Evolutionary conservation across 2,329 filamentous ascomycete species (phyloP).

Genomic region (Cladobotryum mycophilum): DNA sequence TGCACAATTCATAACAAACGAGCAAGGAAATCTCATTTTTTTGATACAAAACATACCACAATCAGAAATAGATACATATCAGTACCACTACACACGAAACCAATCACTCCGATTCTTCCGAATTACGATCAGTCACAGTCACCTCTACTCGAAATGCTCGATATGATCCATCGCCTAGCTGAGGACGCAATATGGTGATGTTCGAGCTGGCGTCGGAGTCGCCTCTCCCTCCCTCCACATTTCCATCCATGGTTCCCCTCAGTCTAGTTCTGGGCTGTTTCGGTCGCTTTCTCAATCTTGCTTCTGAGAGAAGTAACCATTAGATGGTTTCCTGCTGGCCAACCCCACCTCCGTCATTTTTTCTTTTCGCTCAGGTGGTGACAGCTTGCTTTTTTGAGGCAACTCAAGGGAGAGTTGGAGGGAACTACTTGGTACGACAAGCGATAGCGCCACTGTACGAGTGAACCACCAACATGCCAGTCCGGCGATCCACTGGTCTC

Average conservation of each 20-base stretch:
- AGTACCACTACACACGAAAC: too few relatives aligned
- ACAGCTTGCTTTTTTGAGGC: conserved; percentile 5
- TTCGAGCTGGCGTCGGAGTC: neutral
- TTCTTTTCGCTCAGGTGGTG: conserved; percentile 2
- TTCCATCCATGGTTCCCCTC: neutral
- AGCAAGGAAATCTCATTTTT: too few relatives aligned
- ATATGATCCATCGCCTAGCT: neutral
- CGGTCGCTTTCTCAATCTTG: neutral
- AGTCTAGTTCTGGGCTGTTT: neutral
- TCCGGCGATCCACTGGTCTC: conserved; percentile 14
- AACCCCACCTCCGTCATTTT: neutral
- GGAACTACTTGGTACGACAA: conserved; percentile 6
- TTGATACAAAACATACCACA: too few relatives aligned
- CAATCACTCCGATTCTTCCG: too few relatives aligned
- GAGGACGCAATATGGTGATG: neutral
- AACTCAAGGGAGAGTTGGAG: conserved; percentile 6
- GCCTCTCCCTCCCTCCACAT: neutral
- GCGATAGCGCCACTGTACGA: conserved; percentile 5
- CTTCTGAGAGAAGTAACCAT: neutral
- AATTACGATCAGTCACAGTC: too few relatives aligned
- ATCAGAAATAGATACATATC: too few relatives aligned
- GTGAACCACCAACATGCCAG: conserved; percentile 15
- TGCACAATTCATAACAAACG: too few relatives aligned
- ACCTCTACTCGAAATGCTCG: neutral
- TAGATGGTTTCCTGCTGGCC: neutral